Conservation (phyloP, 345 rosid species). For the Rubroshorea leprosula region DNA sequence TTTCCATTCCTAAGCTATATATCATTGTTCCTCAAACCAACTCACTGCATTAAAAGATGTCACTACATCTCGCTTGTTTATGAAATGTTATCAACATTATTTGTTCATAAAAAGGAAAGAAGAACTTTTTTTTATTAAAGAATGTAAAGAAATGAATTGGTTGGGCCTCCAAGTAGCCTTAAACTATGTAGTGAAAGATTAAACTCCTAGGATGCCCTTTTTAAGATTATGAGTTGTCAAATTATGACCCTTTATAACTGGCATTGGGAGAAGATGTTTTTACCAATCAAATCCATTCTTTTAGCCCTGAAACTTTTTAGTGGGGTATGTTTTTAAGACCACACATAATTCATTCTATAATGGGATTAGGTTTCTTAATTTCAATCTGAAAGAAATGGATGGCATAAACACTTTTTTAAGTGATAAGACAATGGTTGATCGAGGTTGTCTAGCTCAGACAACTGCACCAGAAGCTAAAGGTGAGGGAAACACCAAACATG, state of each 20-base stretch:
- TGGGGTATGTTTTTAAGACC: slow-evolving; percentile 18
- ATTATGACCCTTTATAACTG: slow-evolving; percentile 18
- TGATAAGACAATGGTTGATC: slow-evolving; percentile 9
- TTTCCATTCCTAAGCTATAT: background rate
- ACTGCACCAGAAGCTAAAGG: background rate
- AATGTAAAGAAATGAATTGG: background rate
- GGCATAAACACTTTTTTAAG: too few species aligned
- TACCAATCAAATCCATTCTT: slow-evolving; percentile 19
- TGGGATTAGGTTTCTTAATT: background rate
- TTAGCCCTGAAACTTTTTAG: slow-evolving; percentile 10
- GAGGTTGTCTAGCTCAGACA: background rate
- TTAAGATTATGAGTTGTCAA: slow-evolving; percentile 30
- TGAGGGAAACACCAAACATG: background rate
- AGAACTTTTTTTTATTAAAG: background rate
- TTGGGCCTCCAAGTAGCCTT: background rate
- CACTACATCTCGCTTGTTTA: background rate
- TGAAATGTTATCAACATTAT: background rate
- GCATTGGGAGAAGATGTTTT: slow-evolving; percentile 18
- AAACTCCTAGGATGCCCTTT: slow-evolving; percentile 20
- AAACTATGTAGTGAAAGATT: background rate
- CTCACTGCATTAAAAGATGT: background rate
- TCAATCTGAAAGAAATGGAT: background rate
- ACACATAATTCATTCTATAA: slow-evolving; percentile 7
- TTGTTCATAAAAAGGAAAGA: background rate
- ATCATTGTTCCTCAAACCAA: background rate